Evolutionary conservation across 2,329 filamentous ascomycete genomes (phyloP).

Genomic region (Ophiostoma australiae): DNA sequence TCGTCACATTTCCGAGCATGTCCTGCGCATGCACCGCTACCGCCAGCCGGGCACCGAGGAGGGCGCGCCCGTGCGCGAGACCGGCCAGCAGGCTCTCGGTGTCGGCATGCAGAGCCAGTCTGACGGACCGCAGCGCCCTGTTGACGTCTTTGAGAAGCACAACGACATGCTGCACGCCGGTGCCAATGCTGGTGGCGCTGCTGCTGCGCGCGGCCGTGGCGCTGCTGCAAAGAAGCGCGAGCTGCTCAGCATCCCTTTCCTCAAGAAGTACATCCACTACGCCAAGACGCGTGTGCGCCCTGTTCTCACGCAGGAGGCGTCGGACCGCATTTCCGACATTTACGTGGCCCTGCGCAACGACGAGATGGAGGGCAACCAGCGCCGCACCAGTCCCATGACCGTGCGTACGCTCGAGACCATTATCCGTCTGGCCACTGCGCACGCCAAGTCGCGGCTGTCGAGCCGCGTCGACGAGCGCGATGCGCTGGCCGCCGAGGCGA

Average conservation of each 20-base stretch:
- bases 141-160: constrained; percentile 93
- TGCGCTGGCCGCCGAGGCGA: constrained; percentile 78
- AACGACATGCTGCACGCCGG: constrained; percentile 94
- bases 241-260: constrained; percentile 91
- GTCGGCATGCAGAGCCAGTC: constrained; percentile 77
- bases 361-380: constrained; percentile 88
- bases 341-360: constrained; percentile 94
- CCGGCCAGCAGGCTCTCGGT: constrained; percentile 74
- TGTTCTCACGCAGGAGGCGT: constrained; percentile 81
- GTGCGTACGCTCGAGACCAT: constrained; percentile 95
- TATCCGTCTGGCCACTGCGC: constrained; percentile 94
- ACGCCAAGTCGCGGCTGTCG: constrained; percentile 87
- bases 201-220: constrained; percentile 11
- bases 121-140: constrained; percentile 57
- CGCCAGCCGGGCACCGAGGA: constrained; percentile 89
- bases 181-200: constrained; percentile 68
- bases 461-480: constrained; percentile 85
- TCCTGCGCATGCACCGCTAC: constrained; percentile 94
- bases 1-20: constrained; percentile 88
- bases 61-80: constrained; percentile 88
- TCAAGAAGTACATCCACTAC: constrained; percentile 99
- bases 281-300: constrained; percentile 90
- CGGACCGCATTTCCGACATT: constrained; percentile 82
- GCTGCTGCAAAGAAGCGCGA: constrained; percentile 71
- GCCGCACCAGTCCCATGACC: constrained; percentile 90